phyloP scores from a whole-genome alignment of 1,139 yeast species.

The Hemisphaericaspora subhashii region DNA sequence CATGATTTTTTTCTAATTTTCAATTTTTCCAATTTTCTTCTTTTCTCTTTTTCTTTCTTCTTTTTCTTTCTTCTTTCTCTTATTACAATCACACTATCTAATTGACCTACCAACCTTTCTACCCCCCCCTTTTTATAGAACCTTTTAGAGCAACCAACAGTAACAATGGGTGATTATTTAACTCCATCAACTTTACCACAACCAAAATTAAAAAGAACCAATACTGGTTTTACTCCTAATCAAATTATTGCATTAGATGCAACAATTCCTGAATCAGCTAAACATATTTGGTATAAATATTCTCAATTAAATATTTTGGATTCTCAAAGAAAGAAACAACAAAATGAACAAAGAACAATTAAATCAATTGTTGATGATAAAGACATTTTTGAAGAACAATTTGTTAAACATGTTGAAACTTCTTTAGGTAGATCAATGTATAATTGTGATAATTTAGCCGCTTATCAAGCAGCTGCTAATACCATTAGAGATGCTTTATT shows the following conservation, averaged over 20 bases:
- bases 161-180: constrained; percentile 39
- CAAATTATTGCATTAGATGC: constrained; percentile 84
- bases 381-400: constrained; percentile 63
- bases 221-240: constrained; percentile 89
- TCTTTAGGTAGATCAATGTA: constrained; percentile 85
- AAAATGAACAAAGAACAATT: constrained; percentile 9
- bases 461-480: constrained; percentile 84
- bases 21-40: neutral
- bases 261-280: constrained; percentile 73
- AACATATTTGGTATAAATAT: constrained; percentile 75
- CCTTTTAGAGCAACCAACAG: neutral
- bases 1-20: neutral
- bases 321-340: constrained; percentile 14
- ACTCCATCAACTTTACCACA: constrained; percentile 45
- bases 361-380: constrained; percentile 27
- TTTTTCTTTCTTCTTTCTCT: neutral
- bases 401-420: constrained; percentile 86
- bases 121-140: neutral
- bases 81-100: neutral
- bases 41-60: neutral
- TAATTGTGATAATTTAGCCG: constrained; percentile 90
- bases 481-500: constrained; percentile 79
- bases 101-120: neutral
- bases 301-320: constrained; percentile 37
- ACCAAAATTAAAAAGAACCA: constrained; percentile 61